Evolutionary conservation across 179 eudicot species (phyloP).

Genomic region (Corrigiola litoralis): DNA sequence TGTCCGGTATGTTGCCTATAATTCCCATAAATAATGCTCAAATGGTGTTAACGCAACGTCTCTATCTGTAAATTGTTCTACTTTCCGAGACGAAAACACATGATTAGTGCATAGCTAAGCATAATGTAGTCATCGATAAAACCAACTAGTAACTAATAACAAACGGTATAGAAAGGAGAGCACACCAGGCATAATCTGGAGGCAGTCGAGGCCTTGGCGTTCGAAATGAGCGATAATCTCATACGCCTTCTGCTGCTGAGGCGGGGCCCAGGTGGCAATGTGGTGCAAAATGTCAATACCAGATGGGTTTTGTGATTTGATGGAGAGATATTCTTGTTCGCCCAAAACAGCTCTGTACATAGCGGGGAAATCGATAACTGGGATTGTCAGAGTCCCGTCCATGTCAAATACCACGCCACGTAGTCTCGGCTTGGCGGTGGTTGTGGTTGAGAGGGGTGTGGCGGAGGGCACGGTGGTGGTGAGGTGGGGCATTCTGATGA

Average conservation of each 20-base stretch:
- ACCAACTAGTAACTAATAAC: neutral
- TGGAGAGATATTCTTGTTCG: constrained; percentile 38
- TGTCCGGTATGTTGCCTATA: too few relatives aligned
- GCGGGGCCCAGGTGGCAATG: constrained; percentile 58
- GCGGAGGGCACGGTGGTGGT: constrained; percentile 23
- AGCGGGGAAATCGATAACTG: constrained; percentile 78
- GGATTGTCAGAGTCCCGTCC: constrained; percentile 96
- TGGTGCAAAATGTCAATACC: constrained; percentile 83
- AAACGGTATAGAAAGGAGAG: neutral
- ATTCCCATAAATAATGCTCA: too few relatives aligned
- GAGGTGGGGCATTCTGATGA: constrained; percentile 20
- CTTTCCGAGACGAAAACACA: neutral
- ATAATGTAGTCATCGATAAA: neutral
- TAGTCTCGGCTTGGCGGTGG: constrained; percentile 32
- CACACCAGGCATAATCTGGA: constrained; percentile 93
- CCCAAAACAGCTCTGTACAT: constrained; percentile 88
- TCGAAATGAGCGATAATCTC: constrained; percentile 72
- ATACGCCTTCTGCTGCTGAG: constrained; percentile 54
- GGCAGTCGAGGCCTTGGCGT: constrained; percentile 66
- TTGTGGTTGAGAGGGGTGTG: constrained; percentile 18
- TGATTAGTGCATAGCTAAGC: neutral
- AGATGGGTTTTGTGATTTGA: constrained; percentile 47
- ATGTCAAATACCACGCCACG: constrained; percentile 93
- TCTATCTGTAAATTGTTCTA: too few relatives aligned
- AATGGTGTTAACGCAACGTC: too few relatives aligned